Evolutionary conservation across 257 asterid genomes (phyloP), one percentile per base, ranked within the genome.

Genomic region (Echium plantagineum): DNA sequence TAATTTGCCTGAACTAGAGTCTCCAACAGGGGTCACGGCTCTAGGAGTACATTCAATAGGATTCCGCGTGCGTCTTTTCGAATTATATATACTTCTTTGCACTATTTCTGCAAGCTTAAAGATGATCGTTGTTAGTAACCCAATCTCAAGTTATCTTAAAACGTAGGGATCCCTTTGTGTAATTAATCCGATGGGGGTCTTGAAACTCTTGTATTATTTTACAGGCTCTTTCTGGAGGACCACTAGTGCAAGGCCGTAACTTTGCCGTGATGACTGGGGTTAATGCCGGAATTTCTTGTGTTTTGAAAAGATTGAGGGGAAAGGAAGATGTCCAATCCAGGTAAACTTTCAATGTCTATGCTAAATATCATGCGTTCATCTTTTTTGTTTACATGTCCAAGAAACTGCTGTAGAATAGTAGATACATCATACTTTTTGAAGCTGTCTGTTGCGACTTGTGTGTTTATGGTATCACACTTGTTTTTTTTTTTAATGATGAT

Each of bases 241-340:
- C 97, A 9, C 68, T 84, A 76, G 22, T 85, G 46, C 97, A 90
- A 70, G 97, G 94, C 15, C 96, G 96, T 55, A 90, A 86, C 70
- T 90, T 90, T 66, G 97, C 96, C 63, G 97, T 90, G 35, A 86
- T 90, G 96, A 84, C 94, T 0, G 96, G 97, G 66, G 90, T 74
- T 48, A 84, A 87, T 80, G 96, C 97, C 48, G 97, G 97, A 62
- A 90, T 90, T 63, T 76, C 96, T 28, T 86, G 90, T 65, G 94
- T 85, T 70, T 66, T 90, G 97, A 90, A 74, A 75, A 84, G 95
- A 72, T 22, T 89, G 58, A 84, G 95, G 77, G 97, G 97, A 79
- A 89, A 89, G 78, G 95, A 89, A 65, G 97, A 89, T 70, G 87
- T 84, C 57, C 89, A 89, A 69, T 76, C 95, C 66, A 84, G 97